Conservation (phyloP, 1,284 basidiomycete genomes). For the Ceratobasidium sp. region DNA sequence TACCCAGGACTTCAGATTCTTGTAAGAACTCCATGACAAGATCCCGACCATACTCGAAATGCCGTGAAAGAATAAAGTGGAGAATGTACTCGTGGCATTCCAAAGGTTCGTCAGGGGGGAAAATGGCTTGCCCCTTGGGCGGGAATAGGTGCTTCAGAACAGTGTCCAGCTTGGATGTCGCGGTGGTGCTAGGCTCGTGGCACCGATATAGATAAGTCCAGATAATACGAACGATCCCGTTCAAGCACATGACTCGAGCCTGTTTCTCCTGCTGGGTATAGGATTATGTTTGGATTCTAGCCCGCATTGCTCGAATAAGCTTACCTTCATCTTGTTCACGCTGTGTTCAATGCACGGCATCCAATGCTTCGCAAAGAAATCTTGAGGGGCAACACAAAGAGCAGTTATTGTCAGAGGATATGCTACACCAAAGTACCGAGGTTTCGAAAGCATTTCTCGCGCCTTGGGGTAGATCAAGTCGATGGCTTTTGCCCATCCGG, state of each 20-base stretch:
- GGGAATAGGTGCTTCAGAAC: conserved; percentile 87
- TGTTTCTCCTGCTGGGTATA: conserved; percentile 73
- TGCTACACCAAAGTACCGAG: conserved; percentile 89
- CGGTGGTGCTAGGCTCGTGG: conserved; percentile 83
- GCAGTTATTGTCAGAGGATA: conserved; percentile 87
- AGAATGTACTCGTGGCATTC: conserved; percentile 83
- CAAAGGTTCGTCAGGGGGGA: conserved; percentile 78
- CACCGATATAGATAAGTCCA: conserved; percentile 97
- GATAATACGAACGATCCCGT: conserved; percentile 83
- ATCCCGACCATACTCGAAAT: conserved; percentile 88
- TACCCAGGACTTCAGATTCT: conserved; percentile 59
- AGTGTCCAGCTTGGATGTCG: conserved; percentile 79
- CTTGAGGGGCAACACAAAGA: conserved; percentile 88
- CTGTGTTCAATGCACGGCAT: conserved; percentile 74
- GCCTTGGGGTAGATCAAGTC: conserved; percentile 87
- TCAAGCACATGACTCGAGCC: conserved; percentile 78
- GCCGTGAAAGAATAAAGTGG: conserved; percentile 85
- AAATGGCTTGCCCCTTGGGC: conserved; percentile 68
- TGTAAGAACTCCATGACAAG: conserved; percentile 83
- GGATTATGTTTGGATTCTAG: neutral
- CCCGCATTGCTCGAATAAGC: conserved; percentile 15
- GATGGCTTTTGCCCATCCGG: conserved; percentile 92
- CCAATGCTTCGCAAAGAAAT: conserved; percentile 89
- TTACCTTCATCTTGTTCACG: conserved; percentile 82
- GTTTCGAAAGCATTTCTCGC: conserved; percentile 87